Percentiles rank a stretch among this genome's conserved stretches.
These are phyloP conservation scores for Striga hermonthica DNA, from an alignment of 305 asterid species.

Conservation along the genomic window DNA sequence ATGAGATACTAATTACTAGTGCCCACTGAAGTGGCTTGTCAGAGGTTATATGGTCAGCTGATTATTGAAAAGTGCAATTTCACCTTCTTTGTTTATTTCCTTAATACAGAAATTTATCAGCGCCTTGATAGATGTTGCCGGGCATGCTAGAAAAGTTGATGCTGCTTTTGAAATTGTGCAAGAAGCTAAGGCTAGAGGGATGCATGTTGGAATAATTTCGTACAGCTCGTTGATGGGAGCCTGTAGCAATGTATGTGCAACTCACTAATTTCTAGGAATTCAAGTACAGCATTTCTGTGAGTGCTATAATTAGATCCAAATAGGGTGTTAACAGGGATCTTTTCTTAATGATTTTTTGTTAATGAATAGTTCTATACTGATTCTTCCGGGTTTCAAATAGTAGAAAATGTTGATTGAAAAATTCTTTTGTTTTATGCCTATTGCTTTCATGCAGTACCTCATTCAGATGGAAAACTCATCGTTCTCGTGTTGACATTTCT, in stretches of 20 bases:
- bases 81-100: constrained; percentile 31
- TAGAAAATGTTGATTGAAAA: too few species aligned
- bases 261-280: constrained; percentile 12
- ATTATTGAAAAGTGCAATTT: constrained; percentile 4
- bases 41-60: constrained; percentile 13
- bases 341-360: not conserved
- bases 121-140: constrained; percentile 93
- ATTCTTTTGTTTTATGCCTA: too few species aligned
- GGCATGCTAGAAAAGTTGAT: constrained; percentile 92
- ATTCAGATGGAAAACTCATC: not conserved
- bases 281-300: constrained; percentile 12
- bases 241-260: constrained; percentile 75
- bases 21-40: constrained; percentile 8
- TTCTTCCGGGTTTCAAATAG: constrained; percentile 6
- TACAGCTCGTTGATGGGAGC: constrained; percentile 99
- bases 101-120: constrained; percentile 79
- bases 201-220: constrained; percentile 74
- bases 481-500: constrained; percentile 13
- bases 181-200: constrained; percentile 74
- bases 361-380: constrained; percentile 5
- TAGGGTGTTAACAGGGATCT: constrained; percentile 25
- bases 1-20: not conserved
- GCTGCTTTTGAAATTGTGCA: constrained; percentile 84
- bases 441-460: too few species aligned
- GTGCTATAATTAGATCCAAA: constrained; percentile 9